Conservation (phyloP, 192 early-diverging fungal genomes). For the Mortierella alpina region DNA sequence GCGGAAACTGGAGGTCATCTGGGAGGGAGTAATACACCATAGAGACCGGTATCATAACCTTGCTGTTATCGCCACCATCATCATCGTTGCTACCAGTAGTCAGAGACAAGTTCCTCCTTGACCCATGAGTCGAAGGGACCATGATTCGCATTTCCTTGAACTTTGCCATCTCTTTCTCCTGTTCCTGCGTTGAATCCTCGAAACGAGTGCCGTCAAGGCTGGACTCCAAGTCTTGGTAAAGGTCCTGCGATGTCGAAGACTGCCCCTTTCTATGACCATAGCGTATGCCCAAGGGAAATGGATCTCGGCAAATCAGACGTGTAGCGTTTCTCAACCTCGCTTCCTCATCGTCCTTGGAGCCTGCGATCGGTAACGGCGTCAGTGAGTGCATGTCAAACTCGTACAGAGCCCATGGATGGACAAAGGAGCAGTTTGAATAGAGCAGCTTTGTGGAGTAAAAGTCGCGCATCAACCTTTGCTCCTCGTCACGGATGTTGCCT, state of each 20-base stretch:
- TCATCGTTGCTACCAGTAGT: background rate
- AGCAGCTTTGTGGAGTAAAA: conserved; percentile 30
- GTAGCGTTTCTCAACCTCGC: conserved; percentile 21
- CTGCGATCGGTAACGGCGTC: background rate
- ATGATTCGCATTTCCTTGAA: conserved; percentile 39
- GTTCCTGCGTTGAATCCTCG: conserved; percentile 1
- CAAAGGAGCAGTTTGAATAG: conserved; percentile 44
- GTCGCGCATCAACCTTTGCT: conserved; percentile 28
- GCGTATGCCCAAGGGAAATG: conserved; percentile 20
- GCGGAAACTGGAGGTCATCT: conserved; percentile 21
- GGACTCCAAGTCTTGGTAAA: background rate
- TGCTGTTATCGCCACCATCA: background rate
- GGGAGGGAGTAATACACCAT: conserved; percentile 15
- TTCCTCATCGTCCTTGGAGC: conserved; percentile 3
- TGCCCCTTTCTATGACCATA: conserved; percentile 6
- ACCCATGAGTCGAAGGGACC: conserved; percentile 32
- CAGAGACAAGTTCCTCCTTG: conserved; percentile 1
- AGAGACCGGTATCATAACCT: conserved; percentile 27
- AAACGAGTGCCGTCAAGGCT: background rate
- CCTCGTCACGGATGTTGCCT: conserved; percentile 14
- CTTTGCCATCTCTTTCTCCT: conserved; percentile 23
- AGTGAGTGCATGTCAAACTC: conserved; percentile 34
- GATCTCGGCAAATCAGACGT: conserved; percentile 23
- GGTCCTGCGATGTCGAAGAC: background rate
- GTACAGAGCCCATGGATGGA: conserved; percentile 42